Evolutionary conservation across 1,284 basidiomycete genomes (phyloP), one percentile per base, ranked within the genome.

Genomic region (Leccinum pallidistipes): DNA sequence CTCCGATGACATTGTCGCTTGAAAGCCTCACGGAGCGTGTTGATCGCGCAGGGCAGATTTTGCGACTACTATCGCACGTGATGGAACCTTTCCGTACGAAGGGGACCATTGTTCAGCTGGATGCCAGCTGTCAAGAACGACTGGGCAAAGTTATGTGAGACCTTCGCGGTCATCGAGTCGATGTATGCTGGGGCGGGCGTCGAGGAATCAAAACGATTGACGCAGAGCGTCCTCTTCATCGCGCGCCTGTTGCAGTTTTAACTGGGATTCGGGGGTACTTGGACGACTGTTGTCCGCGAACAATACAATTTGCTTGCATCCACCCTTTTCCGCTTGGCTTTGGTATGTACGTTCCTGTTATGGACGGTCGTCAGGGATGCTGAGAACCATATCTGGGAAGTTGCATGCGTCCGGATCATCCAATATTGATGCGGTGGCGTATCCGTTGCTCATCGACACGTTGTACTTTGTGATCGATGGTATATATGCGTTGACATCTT

Each of bases 401-500:
- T 72, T 80, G 40, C 82, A 84, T 62, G 84, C 82, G 29, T 75
- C 80, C 11, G 83, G 83, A 18, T 74, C 78, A 45, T 75, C 68
- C 3, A 60, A 78, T 56, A 73, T 84, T 3, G 83, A 88, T 67
- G 74, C 82, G 0, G 78, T 86, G 51, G 77, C 83, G 51, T 91
- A 86, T 71, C 81, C 86, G 0, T 72, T 92, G 31, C 74, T 92
- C 29, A 75, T 91, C 12, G 91, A 93, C 75, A 92, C 90, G 2
- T 76, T 90, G 0, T 86, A 85, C 68, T 90, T 87, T 69, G 74
- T 90, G 8, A 78, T 89, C 45, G 90, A 92, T 68, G 91, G 91
- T 90, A 68, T 65, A 81, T 67, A 14, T 56, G 1, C 0, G n/a
- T 47, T 14, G 7, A 8, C 43, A 14, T 5, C 6, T 18, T 29